These are phyloP conservation scores for Candida ascalaphidarum DNA, from an alignment of 805 yeast genomes.

Conservation along the genomic window DNA sequence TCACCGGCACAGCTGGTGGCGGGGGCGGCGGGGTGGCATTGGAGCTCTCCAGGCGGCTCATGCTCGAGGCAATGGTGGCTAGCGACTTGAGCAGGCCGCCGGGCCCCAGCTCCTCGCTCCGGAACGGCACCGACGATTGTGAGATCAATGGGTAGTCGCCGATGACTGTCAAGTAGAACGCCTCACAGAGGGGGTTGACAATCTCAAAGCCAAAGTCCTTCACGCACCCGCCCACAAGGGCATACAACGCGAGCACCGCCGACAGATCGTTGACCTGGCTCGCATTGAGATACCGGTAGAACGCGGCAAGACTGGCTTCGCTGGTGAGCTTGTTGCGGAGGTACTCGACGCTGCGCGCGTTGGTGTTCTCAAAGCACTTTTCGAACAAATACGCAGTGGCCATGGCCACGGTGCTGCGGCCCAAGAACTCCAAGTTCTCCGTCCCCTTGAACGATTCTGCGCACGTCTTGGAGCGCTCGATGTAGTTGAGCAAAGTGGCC, in stretches of 20 bases:
- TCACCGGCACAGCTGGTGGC: constrained; percentile 12
- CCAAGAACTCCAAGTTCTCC: constrained; percentile 48
- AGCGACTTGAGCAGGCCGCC: constrained; percentile 18
- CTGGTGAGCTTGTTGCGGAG: constrained; percentile 36
- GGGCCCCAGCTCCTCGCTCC: constrained; percentile 12
- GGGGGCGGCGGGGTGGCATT: not conserved
- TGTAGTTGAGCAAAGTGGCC: constrained; percentile 17
- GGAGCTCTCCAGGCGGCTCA: constrained; percentile 7
- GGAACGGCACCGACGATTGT: constrained; percentile 26
- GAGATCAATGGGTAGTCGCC: constrained; percentile 59
- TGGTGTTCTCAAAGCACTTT: constrained; percentile 46
- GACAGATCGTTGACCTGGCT: constrained; percentile 19
- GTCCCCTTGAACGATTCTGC: constrained; percentile 33
- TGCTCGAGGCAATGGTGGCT: constrained; percentile 26
- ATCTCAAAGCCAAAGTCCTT: constrained; percentile 79
- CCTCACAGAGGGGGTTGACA: constrained; percentile 58
- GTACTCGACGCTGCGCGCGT: constrained; percentile 47
- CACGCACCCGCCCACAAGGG: constrained; percentile 59
- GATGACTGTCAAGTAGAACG: constrained; percentile 51
- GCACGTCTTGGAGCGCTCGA: constrained; percentile 60
- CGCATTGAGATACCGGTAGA: constrained; percentile 41
- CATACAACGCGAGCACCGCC: constrained; percentile 47
- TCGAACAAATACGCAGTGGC: constrained; percentile 58
- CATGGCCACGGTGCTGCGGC: constrained; percentile 45
- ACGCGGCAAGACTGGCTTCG: constrained; percentile 32